Conservation (phyloP, 2,329 filamentous ascomycete species). For the Ophiostoma montium region DNA sequence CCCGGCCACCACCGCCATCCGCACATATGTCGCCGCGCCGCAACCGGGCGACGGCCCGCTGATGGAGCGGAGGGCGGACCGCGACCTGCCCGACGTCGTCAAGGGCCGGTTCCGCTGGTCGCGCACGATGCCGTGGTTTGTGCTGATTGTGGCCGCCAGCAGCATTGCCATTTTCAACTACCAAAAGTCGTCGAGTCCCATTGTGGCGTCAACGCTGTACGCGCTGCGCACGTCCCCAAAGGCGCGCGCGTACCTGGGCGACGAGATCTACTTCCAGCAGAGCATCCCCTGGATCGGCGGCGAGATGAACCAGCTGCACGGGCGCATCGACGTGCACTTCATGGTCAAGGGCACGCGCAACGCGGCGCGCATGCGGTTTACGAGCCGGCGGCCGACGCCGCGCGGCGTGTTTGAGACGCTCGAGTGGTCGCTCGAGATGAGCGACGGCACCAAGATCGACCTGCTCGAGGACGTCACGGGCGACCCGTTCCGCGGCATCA, state of each 20-base stretch:
- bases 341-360: constrained; percentile 66
- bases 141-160: constrained; percentile 52
- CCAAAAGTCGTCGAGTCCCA: constrained; percentile 79
- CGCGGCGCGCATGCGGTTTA: constrained; percentile 65
- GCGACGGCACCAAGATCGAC: constrained; percentile 48
- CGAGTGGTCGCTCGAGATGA: constrained; percentile 72
- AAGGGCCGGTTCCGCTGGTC: constrained; percentile 44
- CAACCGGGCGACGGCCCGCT: constrained; percentile 47
- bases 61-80: constrained; percentile 50
- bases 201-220: constrained; percentile 83
- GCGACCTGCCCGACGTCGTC: constrained; percentile 44
- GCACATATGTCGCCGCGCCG: constrained; percentile 32
- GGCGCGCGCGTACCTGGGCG: constrained; percentile 67
- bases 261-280: constrained; percentile 70
- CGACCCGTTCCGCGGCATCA: constrained; percentile 13
- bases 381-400: constrained; percentile 50
- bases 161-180: constrained; percentile 96
- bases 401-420: constrained; percentile 66
- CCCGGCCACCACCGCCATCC: background rate
- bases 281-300: constrained; percentile 74
- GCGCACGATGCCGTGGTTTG: constrained; percentile 69
- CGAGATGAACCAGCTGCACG: constrained; percentile 87
- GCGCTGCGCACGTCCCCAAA: constrained; percentile 66
- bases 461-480: constrained; percentile 48
- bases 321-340: constrained; percentile 76